These are phyloP conservation scores for Moesziomyces antarcticus DNA, from an alignment of 1,284 basidiomycete species.

Conservation along the genomic window DNA sequence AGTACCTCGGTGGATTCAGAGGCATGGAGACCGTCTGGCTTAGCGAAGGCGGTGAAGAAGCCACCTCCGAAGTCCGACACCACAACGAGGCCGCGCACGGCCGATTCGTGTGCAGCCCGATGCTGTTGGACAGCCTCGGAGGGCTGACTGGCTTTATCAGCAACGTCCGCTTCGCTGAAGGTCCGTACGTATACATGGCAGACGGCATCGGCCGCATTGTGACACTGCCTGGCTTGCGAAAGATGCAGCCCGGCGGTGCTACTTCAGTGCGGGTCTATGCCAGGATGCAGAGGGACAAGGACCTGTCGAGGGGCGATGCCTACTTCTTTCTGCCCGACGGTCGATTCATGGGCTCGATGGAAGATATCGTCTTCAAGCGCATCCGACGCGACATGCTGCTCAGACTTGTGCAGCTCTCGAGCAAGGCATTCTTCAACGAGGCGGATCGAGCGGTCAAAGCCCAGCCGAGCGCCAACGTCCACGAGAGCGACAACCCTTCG, in stretches of 20 bases:
- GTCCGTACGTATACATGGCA: constrained; percentile 44
- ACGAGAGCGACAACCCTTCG: no score
- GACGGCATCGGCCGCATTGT: constrained; percentile 42
- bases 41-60: constrained; percentile 37
- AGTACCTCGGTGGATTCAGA: constrained; percentile 39
- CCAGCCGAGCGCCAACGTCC: background rate
- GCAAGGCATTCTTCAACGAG: constrained; percentile 35
- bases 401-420: constrained; percentile 38
- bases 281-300: constrained; percentile 36
- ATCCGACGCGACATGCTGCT: constrained; percentile 40
- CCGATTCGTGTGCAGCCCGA: constrained; percentile 42
- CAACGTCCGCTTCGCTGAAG: constrained; percentile 47
- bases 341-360: constrained; percentile 39
- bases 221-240: constrained; percentile 18
- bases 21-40: constrained; percentile 51
- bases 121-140: constrained; percentile 50
- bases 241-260: constrained; percentile 17
- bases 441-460: constrained; percentile 4
- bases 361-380: constrained; percentile 41
- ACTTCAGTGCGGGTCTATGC: constrained; percentile 29
- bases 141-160: constrained; percentile 52
- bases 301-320: constrained; percentile 29
- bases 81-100: constrained; percentile 27
- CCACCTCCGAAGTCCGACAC: constrained; percentile 34
- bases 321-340: constrained; percentile 38